Base-by-base conservation (phyloP, 2,329 filamentous ascomycete genomes). In the Sarocladium oryzae region DNA sequence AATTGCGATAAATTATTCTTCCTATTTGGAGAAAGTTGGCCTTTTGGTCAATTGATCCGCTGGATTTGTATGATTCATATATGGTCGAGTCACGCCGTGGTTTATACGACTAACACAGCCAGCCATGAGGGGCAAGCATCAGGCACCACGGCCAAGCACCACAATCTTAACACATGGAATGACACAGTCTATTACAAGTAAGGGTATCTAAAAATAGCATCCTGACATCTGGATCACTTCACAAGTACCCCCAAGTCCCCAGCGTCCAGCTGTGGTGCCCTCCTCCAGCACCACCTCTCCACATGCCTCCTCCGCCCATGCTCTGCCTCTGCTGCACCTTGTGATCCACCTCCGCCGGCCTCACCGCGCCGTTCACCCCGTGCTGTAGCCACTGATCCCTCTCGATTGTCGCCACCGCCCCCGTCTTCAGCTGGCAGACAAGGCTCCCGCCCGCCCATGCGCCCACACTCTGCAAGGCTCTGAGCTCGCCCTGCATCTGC, bases 361-460 rank as follows among this genome's bases (percentile, higher is more conserved):
- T 75, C 16, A 73, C 78, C 1, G 85, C 84, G 2, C 85, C 85
- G 16, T 71, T 69, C 20, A 78, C 68, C 2, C 88, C 88, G 56
- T 88, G 77, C 57, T 82, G 81, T 41, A 84, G 63, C 76, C 88
- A 92, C 30, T 80, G 71, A 6, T 92, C 88, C 23, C 84, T 74
- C 55, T 90, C 87, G 18, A 91, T 72, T 26, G 84, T 79, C 2
- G 85, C 84, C 50, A 88, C 76, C 2, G 86, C 82, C 32, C 81
- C 79, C 3, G 89, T 74, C 52, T 84, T 85, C 53, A 90, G 70
- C 56, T 85, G 81, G 2, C 84, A 79, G 16, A 86, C 69, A 51
- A 92, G 62, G 62, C 86, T 89, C 2, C 82, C 87, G 10, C 88
- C 88, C 18, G 79, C 78, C 86, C 87, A 92, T 2, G 86, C 72